Evolutionary conservation across 352 stramenopile genomes (phyloP).

Genomic region (Aphanomyces euteiches): DNA sequence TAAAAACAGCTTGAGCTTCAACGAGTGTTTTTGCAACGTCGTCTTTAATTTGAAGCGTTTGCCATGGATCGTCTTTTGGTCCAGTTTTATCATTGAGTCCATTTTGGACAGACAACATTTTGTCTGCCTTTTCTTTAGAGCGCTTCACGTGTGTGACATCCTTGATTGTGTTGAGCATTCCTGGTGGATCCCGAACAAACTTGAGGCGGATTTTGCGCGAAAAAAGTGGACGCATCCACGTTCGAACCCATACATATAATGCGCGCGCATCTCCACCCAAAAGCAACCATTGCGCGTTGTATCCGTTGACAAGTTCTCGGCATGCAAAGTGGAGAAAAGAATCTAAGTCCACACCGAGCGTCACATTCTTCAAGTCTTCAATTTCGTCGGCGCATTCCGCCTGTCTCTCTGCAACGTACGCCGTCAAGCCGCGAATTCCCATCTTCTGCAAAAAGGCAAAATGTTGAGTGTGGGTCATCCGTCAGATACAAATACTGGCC

Average conservation of each 20-base stretch:
- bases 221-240: constrained; percentile 40
- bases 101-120: constrained; percentile 41
- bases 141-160: constrained; percentile 49
- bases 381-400: constrained; percentile 2
- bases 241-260: constrained; percentile 48
- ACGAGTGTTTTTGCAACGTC: constrained; percentile 30
- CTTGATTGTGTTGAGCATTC: constrained; percentile 77
- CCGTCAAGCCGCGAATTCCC: constrained; percentile 28
- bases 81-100: constrained; percentile 34
- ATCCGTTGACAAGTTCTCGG: constrained; percentile 44
- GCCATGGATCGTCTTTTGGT: neutral
- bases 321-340: constrained; percentile 74
- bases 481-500: neutral
- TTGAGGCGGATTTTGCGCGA: constrained; percentile 47
- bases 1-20: constrained; percentile 52
- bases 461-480: neutral
- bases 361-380: constrained; percentile 43
- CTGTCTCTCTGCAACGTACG: constrained; percentile 10
- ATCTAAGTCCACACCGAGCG: constrained; percentile 76
- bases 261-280: constrained; percentile 40
- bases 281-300: constrained; percentile 50
- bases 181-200: constrained; percentile 70
- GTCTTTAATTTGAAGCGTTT: constrained; percentile 19
- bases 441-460: constrained; percentile 1
- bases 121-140: constrained; percentile 49